Evolutionary conservation across 331 rosid species (phyloP).

Genomic region (Quercus lobata): DNA sequence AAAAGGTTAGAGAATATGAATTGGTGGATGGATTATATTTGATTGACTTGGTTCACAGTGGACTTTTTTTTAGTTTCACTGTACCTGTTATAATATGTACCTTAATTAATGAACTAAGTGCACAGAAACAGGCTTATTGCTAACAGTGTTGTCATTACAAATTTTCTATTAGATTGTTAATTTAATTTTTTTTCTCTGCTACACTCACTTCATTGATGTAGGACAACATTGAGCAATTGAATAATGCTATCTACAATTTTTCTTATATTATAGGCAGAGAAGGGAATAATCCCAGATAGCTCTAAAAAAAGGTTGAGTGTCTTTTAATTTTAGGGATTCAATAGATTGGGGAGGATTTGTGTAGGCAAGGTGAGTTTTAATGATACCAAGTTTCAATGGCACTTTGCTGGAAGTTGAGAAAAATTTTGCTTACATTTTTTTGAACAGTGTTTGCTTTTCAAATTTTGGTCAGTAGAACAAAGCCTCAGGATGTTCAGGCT

Average conservation of each 20-base stretch:
- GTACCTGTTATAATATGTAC: background rate
- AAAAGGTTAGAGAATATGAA: slow-evolving; percentile 63
- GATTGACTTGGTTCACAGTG: background rate
- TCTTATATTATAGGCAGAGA: background rate
- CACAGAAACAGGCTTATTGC: too few species aligned
- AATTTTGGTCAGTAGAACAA: background rate
- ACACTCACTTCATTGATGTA: background rate
- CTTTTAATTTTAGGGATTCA: background rate
- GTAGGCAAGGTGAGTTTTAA: background rate
- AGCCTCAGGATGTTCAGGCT: background rate
- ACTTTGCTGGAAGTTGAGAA: background rate
- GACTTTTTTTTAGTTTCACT: slow-evolving; percentile 5
- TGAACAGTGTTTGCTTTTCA: background rate
- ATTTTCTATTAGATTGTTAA: background rate
- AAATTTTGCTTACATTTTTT: background rate
- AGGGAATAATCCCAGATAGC: too few species aligned
- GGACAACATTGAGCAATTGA: slow-evolving; percentile 7
- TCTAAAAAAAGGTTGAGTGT: too few species aligned
- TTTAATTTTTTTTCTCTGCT: background rate
- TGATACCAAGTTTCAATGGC: background rate
- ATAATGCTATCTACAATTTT: background rate
- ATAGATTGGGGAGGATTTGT: background rate
- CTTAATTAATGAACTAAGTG: background rate
- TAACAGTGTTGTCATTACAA: background rate
- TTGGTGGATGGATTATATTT: background rate